Evolutionary conservation across 2,329 filamentous ascomycete species (phyloP).

Genomic region (Alternaria gansuensis): DNA sequence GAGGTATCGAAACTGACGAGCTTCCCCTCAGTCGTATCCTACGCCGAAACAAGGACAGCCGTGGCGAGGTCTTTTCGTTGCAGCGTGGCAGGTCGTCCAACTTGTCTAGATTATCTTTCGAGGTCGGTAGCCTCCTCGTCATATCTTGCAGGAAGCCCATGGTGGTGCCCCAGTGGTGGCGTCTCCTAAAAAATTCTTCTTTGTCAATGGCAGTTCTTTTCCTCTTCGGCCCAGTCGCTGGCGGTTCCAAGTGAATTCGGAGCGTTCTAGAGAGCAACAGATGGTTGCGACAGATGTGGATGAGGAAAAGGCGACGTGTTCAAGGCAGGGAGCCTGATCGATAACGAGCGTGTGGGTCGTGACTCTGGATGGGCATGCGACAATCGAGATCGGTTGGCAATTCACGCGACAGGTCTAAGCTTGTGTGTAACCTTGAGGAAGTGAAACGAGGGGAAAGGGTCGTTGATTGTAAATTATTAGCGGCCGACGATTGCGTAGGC

Average conservation of each 20-base stretch:
- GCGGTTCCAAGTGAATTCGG: constrained; percentile 6
- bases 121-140: constrained; percentile 57
- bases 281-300: constrained; percentile 9
- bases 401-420: constrained; percentile 8
- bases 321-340: constrained; percentile 25
- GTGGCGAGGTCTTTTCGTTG: constrained; percentile 57
- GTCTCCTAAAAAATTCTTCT: constrained; percentile 19
- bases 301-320: constrained; percentile 30
- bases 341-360: constrained; percentile 36
- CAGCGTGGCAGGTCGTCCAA: constrained; percentile 56
- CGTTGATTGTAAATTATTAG: constrained; percentile 21
- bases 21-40: constrained; percentile 90
- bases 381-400: constrained; percentile 14
- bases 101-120: constrained; percentile 54
- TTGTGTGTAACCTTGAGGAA: constrained; percentile 4
- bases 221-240: constrained; percentile 26
- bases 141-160: constrained; percentile 47
- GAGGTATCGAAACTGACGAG: constrained; percentile 88
- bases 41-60: constrained; percentile 82
- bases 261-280: constrained; percentile 8
- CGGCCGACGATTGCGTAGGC: constrained; percentile 36
- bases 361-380: constrained; percentile 22
- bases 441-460: constrained; percentile 20
- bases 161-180: constrained; percentile 13
- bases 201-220: constrained; percentile 29